A percentile compares a stretch with the other conserved stretches of the same genome.
Evolutionary conservation across 2,329 filamentous ascomycete species (phyloP).

Genomic region (Phialophora macrospora): DNA sequence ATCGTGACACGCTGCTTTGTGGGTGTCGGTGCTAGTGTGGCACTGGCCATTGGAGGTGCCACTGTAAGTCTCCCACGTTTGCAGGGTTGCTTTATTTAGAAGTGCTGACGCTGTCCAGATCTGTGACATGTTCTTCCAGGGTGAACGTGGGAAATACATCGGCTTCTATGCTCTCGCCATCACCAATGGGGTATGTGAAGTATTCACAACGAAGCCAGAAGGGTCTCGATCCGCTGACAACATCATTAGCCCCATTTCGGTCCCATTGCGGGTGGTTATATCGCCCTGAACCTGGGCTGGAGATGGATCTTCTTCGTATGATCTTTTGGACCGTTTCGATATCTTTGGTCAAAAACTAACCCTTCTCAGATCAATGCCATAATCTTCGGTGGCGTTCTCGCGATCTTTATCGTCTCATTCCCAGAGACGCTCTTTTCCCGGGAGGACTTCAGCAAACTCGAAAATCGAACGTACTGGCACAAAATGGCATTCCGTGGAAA

Average conservation of each 20-base stretch:
- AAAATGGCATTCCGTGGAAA: slow-evolving; percentile 17
- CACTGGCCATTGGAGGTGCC: slow-evolving; percentile 13
- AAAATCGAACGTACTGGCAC: slow-evolving; percentile 10
- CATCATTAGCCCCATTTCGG: background rate
- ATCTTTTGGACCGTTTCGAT: background rate
- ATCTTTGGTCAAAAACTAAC: background rate
- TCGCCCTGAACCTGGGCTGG: slow-evolving; percentile 6
- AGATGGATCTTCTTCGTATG: slow-evolving; percentile 9
- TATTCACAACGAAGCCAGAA: background rate
- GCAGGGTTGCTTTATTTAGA: too few species aligned
- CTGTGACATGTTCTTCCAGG: slow-evolving; percentile 9
- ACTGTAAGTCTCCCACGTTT: slow-evolving; percentile 2
- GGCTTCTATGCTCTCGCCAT: slow-evolving; percentile 11
- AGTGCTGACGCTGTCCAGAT: background rate
- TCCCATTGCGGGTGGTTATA: slow-evolving; percentile 10
- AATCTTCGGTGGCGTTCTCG: slow-evolving; percentile 9
- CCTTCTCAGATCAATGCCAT: slow-evolving; percentile 12
- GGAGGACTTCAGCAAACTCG: slow-evolving; percentile 12
- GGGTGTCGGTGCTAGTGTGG: slow-evolving; percentile 9
- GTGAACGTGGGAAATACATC: slow-evolving; percentile 9
- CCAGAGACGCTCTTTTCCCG: slow-evolving; percentile 15
- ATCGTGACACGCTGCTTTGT: slow-evolving; percentile 12
- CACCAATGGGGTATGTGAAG: background rate
- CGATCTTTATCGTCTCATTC: slow-evolving; percentile 14
- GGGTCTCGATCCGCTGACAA: background rate